Conservation (phyloP, 495 filamentous ascomycete genomes). For the Xylaria cubensis region DNA sequence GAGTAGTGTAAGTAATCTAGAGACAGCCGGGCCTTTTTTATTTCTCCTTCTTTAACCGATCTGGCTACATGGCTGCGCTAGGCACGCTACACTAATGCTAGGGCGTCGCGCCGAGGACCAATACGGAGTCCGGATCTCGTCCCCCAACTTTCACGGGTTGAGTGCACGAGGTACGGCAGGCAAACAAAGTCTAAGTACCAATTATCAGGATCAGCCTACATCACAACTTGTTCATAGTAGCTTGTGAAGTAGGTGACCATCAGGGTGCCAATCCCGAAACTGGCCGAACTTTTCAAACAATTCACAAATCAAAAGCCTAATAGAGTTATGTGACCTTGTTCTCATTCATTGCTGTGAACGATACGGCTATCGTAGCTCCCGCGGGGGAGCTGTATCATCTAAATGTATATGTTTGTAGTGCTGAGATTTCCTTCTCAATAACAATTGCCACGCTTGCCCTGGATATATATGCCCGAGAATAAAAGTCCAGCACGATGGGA, state of each 20-base stretch:
- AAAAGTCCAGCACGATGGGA: slow-evolving; percentile 30
- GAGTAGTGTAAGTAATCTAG: no score
- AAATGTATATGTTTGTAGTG: slow-evolving; percentile 22
- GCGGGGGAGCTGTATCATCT: slow-evolving; percentile 28
- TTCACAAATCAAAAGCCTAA: neutral
- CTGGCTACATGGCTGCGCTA: neutral
- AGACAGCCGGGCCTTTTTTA: neutral
- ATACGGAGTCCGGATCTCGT: slow-evolving; percentile 13
- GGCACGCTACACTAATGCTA: slow-evolving; percentile 4
- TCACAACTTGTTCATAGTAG: no score
- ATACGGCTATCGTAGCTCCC: slow-evolving; percentile 15
- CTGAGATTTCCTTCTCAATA: slow-evolving; percentile 23
- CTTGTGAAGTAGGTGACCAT: no score
- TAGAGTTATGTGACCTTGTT: neutral
- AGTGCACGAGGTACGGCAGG: slow-evolving; percentile 11
- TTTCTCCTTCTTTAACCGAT: neutral
- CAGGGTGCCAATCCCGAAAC: neutral
- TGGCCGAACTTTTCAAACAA: neutral
- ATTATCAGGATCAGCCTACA: neutral
- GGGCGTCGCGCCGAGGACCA: slow-evolving; percentile 1
- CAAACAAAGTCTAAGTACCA: neutral
- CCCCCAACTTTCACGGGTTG: neutral
- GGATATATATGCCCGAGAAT: slow-evolving; percentile 32
- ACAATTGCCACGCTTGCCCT: slow-evolving; percentile 29
- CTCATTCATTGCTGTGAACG: slow-evolving; percentile 17